phyloP scores from a whole-genome alignment of 805 yeast species.

The Pichia phayaonensis region DNA sequence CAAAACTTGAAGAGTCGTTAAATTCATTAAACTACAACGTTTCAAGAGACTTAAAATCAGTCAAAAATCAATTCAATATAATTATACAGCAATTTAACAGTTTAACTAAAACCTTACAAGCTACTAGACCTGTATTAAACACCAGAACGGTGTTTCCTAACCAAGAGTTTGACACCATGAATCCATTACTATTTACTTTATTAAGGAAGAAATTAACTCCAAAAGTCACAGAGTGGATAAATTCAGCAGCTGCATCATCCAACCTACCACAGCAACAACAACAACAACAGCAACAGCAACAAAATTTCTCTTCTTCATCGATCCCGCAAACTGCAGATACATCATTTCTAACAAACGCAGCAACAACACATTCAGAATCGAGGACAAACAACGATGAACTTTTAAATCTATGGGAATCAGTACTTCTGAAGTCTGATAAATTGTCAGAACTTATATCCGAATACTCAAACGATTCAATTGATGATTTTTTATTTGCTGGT shows the following conservation, averaged over 20 bases:
- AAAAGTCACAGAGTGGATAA: slow-evolving; percentile 83
- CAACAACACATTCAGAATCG: slow-evolving; percentile 7
- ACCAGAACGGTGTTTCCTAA: slow-evolving; percentile 77
- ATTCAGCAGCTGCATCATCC: slow-evolving; percentile 8
- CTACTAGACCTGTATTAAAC: slow-evolving; percentile 49
- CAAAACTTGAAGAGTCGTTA: slow-evolving; percentile 48
- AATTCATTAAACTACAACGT: slow-evolving; percentile 23
- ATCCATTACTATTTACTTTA: slow-evolving; percentile 74
- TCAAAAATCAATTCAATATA: slow-evolving; percentile 80
- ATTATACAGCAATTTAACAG: slow-evolving; percentile 76
- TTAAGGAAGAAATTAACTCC: slow-evolving; percentile 84
- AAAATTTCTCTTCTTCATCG: not conserved
- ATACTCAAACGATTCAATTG: slow-evolving; percentile 44
- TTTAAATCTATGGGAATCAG: slow-evolving; percentile 3
- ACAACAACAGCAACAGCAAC: not conserved
- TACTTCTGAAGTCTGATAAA: slow-evolving; percentile 43
- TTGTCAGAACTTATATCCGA: slow-evolving; percentile 63
- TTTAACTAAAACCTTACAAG: slow-evolving; percentile 60
- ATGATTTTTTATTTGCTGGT: slow-evolving; percentile 56
- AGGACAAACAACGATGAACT: slow-evolving; percentile 7
- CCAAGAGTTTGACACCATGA: slow-evolving; percentile 80
- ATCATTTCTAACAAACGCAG: not conserved
- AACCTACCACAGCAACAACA: not conserved
- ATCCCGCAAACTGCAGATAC: not conserved
- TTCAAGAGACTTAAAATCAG: slow-evolving; percentile 38